Evolutionary conservation across 768 basidiomycete species (phyloP).

Genomic region (Terana coerulea): DNA sequence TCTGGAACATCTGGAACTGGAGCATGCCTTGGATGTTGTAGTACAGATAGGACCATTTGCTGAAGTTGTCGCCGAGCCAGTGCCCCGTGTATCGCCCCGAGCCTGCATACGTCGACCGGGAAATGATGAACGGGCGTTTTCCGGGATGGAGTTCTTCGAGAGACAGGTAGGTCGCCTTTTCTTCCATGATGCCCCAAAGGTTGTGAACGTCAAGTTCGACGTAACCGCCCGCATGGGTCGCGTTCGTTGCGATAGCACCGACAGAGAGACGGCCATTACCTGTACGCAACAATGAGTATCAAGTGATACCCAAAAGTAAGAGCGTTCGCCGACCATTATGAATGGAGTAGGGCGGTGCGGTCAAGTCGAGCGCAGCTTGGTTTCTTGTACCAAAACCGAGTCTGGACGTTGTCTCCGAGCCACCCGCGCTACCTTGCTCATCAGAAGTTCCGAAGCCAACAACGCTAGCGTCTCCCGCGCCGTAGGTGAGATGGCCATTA

Average conservation of each 20-base stretch:
- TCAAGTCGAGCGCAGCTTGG: constrained; percentile 51
- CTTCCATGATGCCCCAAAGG: constrained; percentile 70
- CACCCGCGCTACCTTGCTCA: too few relatives aligned
- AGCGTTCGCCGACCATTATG: constrained; percentile 53
- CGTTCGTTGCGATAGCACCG: constrained; percentile 64
- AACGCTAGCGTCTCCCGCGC: constrained; percentile 9
- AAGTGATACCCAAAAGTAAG: not conserved
- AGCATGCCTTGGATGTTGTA: constrained; percentile 73
- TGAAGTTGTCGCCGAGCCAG: constrained; percentile 79
- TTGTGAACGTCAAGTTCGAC: constrained; percentile 68
- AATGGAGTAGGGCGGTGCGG: constrained; percentile 61
- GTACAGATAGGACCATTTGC: constrained; percentile 70
- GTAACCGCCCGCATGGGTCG: constrained; percentile 59
- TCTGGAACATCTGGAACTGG: constrained; percentile 84
- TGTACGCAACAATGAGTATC: constrained; percentile 17
- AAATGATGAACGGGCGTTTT: constrained; percentile 67
- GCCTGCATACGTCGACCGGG: constrained; percentile 65
- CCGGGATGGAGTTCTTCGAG: constrained; percentile 49
- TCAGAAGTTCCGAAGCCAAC: too few relatives aligned
- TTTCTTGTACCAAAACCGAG: constrained; percentile 49
- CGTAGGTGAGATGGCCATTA: constrained; percentile 58
- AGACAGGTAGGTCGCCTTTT: constrained; percentile 58
- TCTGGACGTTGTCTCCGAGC: constrained; percentile 26
- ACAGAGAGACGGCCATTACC: constrained; percentile 47
- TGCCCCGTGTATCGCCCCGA: constrained; percentile 69